Base-by-base conservation (phyloP, 257 asterid species). In the Prunella vulgaris region DNA sequence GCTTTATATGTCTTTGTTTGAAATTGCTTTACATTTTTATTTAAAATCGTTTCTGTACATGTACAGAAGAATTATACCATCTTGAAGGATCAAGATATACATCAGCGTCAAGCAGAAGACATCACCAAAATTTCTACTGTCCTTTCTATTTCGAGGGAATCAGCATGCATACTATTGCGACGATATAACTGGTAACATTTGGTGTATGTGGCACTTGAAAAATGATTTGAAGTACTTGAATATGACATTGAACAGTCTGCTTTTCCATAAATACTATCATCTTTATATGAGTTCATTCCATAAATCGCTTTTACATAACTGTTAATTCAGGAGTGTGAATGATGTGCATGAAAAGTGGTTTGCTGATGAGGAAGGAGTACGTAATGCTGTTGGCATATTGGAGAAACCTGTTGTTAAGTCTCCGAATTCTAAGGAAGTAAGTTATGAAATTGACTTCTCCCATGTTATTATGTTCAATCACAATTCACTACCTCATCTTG, bases 291-390 rank as follows among this genome's bases (percentile, higher is more conserved):
- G 60, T 71, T 58, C 63, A 61, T 35, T 59, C 60, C 57, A n/a
- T 57, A 40, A 62, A 27, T 54, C 18, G 44, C 17, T 13, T 44
- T 59, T 64, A 38, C 62, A 15, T 70, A 58, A 37, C 73, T 73
- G 57, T 60, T 76, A 44, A 60, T 75, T 59, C 70, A 92, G 98
- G 98, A 87, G 86, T 78, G 96, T 86, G 74, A 92, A 79, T 80
- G 78, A 86, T 69, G 98, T 92, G 67, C 96, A 92, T 22, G 98
- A 92, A 67, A 88, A 79, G 77, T 92, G 98, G 98, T 92, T 92
- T 78, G 87, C 93, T 20, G 87, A 88, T 28, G 98, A 92, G 78
- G 96, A 88, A 72, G 77, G 80, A 48, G 96, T 90, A 37, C 95
- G 97, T 51, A 81, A 76, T 72, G 86, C 87, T 74, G 93, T 85